A percentile compares a stretch with the other conserved stretches of the same genome.
Evolutionary conservation across 2,329 filamentous ascomycete species (phyloP).

Genomic region (Uncinocarpus reesii): DNA sequence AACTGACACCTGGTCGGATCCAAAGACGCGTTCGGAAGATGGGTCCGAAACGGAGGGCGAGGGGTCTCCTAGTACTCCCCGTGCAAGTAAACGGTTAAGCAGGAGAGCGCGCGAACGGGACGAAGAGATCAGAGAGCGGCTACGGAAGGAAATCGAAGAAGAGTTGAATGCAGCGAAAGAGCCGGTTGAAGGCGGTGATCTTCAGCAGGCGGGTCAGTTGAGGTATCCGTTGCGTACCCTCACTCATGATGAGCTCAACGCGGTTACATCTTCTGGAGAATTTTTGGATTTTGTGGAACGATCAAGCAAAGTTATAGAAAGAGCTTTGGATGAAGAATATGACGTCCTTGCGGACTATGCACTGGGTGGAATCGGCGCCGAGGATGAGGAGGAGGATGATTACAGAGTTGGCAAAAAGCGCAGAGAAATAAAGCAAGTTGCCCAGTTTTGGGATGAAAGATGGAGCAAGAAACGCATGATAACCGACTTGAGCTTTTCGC

Average conservation of each 20-base stretch:
- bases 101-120: constrained; percentile 71
- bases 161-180: constrained; percentile 65
- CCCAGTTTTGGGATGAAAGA: constrained; percentile 86
- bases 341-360: constrained; percentile 94
- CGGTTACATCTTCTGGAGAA: constrained; percentile 82
- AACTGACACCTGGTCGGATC: constrained; percentile 60
- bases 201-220: constrained; percentile 38
- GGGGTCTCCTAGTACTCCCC: constrained; percentile 42
- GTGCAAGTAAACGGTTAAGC: constrained; percentile 61
- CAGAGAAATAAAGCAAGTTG: constrained; percentile 58
- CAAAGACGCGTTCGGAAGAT: constrained; percentile 44
- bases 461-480: constrained; percentile 98
- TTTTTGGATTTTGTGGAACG: constrained; percentile 92
- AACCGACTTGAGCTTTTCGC: constrained; percentile 88
- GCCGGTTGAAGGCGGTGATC: constrained; percentile 27
- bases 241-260: constrained; percentile 73
- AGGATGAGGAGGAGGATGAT: constrained; percentile 69
- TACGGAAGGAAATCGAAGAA: constrained; percentile 84
- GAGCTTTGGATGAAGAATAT: constrained; percentile 89
- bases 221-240: constrained; percentile 70
- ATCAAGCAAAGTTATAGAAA: constrained; percentile 93
- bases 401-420: constrained; percentile 34
- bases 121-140: constrained; percentile 75
- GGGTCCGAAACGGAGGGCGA: constrained; percentile 55
- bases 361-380: constrained; percentile 58